phyloP scores from a whole-genome alignment of 2,329 filamentous ascomycete species.

The Fusarium sublunatum region DNA sequence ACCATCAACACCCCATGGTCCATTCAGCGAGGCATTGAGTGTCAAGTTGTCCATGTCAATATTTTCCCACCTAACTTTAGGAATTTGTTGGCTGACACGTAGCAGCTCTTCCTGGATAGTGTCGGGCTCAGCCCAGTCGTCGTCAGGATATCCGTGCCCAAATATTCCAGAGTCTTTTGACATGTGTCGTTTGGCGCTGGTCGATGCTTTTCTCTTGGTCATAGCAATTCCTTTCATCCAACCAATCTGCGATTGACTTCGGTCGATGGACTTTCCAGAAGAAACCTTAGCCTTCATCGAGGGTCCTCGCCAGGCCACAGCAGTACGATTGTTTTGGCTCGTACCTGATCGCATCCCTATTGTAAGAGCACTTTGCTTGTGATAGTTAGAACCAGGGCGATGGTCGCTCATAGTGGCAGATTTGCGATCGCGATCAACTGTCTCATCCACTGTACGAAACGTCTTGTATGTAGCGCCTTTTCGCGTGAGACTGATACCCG shows the following conservation, averaged over 20 bases:
- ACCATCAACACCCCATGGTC: constrained; percentile 69
- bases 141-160: constrained; percentile 62
- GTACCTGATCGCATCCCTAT: constrained; percentile 56
- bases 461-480: constrained; percentile 87
- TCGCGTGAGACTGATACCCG: constrained; percentile 79
- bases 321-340: constrained; percentile 46
- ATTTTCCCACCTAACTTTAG: constrained; percentile 72
- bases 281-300: constrained; percentile 68
- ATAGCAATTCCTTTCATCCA: constrained; percentile 78
- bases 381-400: constrained; percentile 58
- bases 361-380: constrained; percentile 58
- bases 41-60: constrained; percentile 71
- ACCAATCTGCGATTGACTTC: constrained; percentile 68
- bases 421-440: constrained; percentile 66
- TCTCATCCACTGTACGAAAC: constrained; percentile 78
- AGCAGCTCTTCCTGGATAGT: constrained; percentile 73
- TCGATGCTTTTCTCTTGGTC: constrained; percentile 63
- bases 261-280: constrained; percentile 56
- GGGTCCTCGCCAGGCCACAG: constrained; percentile 63
- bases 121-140: constrained; percentile 71
- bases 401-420: constrained; percentile 71
- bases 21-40: constrained; percentile 70
- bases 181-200: constrained; percentile 58
- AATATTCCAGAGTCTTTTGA: constrained; percentile 65
- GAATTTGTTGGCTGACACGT: constrained; percentile 69